Evolutionary conservation across 306 rosid genomes (phyloP).

Genomic region (cucumber (Cucumis sativus)): DNA sequence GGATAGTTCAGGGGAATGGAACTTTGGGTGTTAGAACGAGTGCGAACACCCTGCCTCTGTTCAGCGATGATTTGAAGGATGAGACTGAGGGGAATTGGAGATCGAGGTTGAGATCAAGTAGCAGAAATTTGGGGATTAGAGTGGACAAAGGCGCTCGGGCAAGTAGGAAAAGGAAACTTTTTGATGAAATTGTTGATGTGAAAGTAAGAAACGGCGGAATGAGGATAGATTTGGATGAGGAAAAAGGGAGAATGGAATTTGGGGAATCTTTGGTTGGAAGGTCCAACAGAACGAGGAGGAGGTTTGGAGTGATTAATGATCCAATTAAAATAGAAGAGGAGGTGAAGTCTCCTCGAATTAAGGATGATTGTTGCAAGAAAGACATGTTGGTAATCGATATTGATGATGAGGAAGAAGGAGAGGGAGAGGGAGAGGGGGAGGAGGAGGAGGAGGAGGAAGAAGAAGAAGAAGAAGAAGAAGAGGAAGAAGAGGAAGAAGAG

Average conservation of each 20-base stretch:
- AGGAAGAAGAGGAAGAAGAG: slow-evolving; percentile 5
- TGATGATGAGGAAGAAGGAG: slow-evolving; percentile 7
- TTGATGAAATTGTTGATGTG: slow-evolving; percentile 21
- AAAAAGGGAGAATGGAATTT: slow-evolving; percentile 29
- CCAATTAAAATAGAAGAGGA: slow-evolving; percentile 18
- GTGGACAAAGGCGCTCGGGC: slow-evolving; percentile 22
- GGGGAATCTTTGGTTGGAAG: slow-evolving; percentile 34
- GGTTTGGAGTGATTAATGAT: slow-evolving; percentile 34
- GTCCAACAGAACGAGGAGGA: slow-evolving; percentile 36
- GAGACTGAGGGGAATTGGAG: slow-evolving; percentile 34
- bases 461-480: background rate
- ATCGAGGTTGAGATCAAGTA: slow-evolving; percentile 58
- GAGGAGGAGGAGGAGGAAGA: background rate
- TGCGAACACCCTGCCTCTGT: slow-evolving; percentile 16
- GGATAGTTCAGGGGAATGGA: slow-evolving; percentile 25
- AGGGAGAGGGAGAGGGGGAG: background rate
- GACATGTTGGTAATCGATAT: background rate
- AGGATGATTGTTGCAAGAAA: background rate
- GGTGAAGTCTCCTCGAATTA: slow-evolving; percentile 9
- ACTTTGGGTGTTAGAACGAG: slow-evolving; percentile 13
- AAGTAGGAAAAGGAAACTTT: slow-evolving; percentile 54
- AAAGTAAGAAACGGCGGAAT: slow-evolving; percentile 13
- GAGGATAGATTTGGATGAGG: slow-evolving; percentile 19
- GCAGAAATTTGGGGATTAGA: slow-evolving; percentile 18
- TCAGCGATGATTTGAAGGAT: slow-evolving; percentile 7